A percentile compares a stretch with the other conserved stretches of the same genome.
These are phyloP conservation scores for Microglena sp. DNA, from an alignment of 139 green algal species.

Conservation along the genomic window DNA sequence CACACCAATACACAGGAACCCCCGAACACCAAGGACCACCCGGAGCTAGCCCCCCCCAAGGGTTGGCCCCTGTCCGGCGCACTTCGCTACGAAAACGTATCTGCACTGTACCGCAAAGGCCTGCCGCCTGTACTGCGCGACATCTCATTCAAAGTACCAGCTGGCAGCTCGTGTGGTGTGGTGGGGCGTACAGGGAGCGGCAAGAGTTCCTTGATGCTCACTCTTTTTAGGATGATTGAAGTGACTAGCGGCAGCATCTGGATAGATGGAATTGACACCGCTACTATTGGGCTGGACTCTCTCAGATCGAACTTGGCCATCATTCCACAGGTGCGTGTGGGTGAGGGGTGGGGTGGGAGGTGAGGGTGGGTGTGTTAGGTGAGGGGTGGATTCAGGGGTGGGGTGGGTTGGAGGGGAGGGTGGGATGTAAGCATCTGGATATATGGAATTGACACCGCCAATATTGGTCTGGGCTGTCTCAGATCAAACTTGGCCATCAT, in stretches of 20 bases:
- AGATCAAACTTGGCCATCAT: too few species aligned
- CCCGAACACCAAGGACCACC: too few species aligned
- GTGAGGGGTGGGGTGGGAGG: too few species aligned
- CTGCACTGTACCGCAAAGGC: conserved; percentile 47
- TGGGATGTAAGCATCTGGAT: too few species aligned
- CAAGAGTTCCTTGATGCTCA: conserved; percentile 56
- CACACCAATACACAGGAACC: too few species aligned
- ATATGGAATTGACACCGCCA: too few species aligned
- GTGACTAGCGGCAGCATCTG: conserved; percentile 41
- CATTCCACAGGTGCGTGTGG: conserved; percentile 68
- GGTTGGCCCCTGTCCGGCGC: conserved; percentile 19
- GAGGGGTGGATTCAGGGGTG: too few species aligned
- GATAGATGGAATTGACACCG: conserved; percentile 68
- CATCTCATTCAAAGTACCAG: conserved; percentile 45
- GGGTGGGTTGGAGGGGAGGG: too few species aligned
- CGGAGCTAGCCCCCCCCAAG: too few species aligned
- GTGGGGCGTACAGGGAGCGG: conserved; percentile 67
- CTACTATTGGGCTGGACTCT: conserved; percentile 51
- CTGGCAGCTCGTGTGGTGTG: conserved; percentile 47
- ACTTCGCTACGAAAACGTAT: conserved; percentile 37
- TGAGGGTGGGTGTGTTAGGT: too few species aligned
- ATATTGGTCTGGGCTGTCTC: too few species aligned
- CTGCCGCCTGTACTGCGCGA: conserved; percentile 54
- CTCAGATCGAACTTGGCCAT: conserved; percentile 47
- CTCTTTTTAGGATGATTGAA: conserved; percentile 71